These are phyloP conservation scores for Fistulifera pelliculosa DNA, from an alignment of 108 stramenopile genomes.

Conservation along the genomic window DNA sequence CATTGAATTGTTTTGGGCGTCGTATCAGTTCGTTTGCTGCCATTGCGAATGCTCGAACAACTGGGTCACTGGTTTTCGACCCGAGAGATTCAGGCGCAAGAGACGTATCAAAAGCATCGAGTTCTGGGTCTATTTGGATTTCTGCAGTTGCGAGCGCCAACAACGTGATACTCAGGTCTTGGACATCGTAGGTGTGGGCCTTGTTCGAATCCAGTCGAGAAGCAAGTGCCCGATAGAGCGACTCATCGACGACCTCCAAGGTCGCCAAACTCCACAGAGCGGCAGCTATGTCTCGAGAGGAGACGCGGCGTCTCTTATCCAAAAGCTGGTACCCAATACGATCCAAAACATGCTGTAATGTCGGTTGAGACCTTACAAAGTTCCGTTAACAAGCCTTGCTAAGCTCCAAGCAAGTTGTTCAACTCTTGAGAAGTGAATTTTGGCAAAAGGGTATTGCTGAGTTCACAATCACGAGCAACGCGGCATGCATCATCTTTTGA, in stretches of 20 bases:
- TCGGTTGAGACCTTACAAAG: constrained; percentile 11
- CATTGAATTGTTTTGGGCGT: constrained; percentile 65
- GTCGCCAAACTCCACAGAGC: constrained; percentile 72
- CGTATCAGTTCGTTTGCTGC: constrained; percentile 59
- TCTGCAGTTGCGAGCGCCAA: constrained; percentile 77
- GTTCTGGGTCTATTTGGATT: constrained; percentile 28
- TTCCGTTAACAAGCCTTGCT: constrained; percentile 51
- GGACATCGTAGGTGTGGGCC: constrained; percentile 49
- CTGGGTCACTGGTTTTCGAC: constrained; percentile 36
- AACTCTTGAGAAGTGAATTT: constrained; percentile 63
- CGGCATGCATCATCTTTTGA: constrained; percentile 24
- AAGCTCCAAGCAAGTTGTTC: constrained; percentile 75
- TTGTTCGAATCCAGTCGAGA: constrained; percentile 36
- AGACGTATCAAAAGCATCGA: constrained; percentile 59
- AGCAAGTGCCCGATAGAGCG: constrained; percentile 42
- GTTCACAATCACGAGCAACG: constrained; percentile 29
- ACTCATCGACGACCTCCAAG: constrained; percentile 40
- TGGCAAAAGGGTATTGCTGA: constrained; percentile 31
- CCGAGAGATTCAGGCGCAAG: constrained; percentile 30
- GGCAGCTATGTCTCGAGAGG: constrained; percentile 52
- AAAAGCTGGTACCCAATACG: constrained; percentile 45
- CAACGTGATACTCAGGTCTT: constrained; percentile 61
- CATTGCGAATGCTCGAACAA: constrained; percentile 45
- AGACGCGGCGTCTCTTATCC: constrained; percentile 26
- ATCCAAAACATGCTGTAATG: constrained; percentile 13